A percentile compares a stretch with the other conserved stretches of the same genome.
Conservation (phyloP, 1,139 yeast species). For the Lodderomyces margitis region DNA sequence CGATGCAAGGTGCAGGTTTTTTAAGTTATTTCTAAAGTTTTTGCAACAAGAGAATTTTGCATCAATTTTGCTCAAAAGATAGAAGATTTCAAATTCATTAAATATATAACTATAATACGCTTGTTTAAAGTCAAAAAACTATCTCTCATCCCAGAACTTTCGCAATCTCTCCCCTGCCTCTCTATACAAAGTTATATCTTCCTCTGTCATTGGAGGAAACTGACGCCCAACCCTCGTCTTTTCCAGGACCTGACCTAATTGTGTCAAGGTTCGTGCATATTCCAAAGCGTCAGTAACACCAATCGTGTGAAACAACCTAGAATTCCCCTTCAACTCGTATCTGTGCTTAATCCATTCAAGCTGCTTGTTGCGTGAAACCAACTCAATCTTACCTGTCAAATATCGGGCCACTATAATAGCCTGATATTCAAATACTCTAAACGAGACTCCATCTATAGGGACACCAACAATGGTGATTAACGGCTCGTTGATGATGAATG, state of each 20-base stretch:
- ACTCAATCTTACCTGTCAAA: conserved; percentile 29
- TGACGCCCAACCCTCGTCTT: conserved; percentile 25
- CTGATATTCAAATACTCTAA: conserved; percentile 43
- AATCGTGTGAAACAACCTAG: conserved; percentile 44
- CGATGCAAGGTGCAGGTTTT: no score
- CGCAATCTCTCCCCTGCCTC: conserved; percentile 22
- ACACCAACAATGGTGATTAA: conserved; percentile 38
- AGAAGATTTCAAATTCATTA: no score
- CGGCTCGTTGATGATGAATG: conserved; percentile 38
- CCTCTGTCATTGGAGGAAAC: conserved; percentile 31
- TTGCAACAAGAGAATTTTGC: neutral
- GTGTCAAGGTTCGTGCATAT: conserved; percentile 22
- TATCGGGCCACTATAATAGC: conserved; percentile 35
- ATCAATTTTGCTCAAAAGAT: neutral
- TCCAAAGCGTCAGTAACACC: conserved; percentile 25
- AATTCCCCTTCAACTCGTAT: conserved; percentile 23
- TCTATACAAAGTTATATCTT: conserved; percentile 23
- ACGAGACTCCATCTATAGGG: conserved; percentile 40
- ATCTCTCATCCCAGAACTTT: conserved; percentile 15
- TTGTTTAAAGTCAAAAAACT: neutral
- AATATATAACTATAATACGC: neutral
- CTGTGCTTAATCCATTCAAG: conserved; percentile 30
- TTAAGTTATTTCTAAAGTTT: no score
- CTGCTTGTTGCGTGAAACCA: conserved; percentile 32
- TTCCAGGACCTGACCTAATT: conserved; percentile 28